These are phyloP conservation scores for Chaetomium tenue DNA, from an alignment of 495 filamentous ascomycete genomes.

Conservation along the genomic window DNA sequence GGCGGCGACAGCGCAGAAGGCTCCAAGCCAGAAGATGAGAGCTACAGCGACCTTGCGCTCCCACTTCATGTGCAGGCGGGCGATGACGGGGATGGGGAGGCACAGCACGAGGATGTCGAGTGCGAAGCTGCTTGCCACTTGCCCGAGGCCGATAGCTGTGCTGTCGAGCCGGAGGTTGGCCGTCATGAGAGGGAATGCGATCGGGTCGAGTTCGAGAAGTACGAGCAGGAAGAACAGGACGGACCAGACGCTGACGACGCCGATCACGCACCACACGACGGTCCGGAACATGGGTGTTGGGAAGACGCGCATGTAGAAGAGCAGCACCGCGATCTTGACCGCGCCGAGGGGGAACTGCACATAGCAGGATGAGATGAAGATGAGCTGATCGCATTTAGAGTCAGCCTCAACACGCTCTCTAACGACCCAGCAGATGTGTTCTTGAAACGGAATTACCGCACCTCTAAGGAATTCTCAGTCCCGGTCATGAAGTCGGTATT, in stretches of 20 bases:
- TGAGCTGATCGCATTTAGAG: not conserved
- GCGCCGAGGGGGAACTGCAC: not conserved
- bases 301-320: not conserved
- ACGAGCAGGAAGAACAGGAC: not conserved
- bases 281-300: not conserved
- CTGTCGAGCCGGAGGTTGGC: not conserved
- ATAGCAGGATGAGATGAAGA: not conserved
- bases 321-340: not conserved
- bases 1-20: not conserved
- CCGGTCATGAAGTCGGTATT: not conserved
- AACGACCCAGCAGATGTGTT: not conserved
- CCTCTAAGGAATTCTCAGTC: not conserved
- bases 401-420: not conserved
- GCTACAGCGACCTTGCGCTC: not conserved
- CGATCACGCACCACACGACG: not conserved
- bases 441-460: not conserved
- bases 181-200: not conserved
- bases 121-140: not conserved
- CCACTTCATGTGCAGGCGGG: not conserved
- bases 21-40: not conserved
- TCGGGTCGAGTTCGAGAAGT: not conserved
- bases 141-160: not conserved
- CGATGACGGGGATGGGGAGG: not conserved
- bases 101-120: not conserved
- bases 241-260: not conserved